Percentiles rank a stretch among this genome's conserved stretches.
These are phyloP conservation scores for Dillenia suffruticosa DNA, from an alignment of 164 flowering plant species.

Conservation along the genomic window DNA sequence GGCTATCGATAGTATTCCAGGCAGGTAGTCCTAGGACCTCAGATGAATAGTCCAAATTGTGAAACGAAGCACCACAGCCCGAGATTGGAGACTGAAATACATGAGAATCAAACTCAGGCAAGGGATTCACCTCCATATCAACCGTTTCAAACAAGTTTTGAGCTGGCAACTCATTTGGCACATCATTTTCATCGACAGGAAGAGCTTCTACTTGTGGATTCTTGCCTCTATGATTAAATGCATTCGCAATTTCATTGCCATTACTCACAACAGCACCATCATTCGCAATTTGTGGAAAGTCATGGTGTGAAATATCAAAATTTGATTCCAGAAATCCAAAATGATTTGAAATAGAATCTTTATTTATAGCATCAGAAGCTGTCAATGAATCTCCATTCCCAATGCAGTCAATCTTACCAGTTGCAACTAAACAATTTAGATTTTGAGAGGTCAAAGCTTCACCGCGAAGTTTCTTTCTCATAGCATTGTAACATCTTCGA, in stretches of 20 bases:
- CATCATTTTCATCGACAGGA: conserved; percentile 14
- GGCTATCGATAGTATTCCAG: conserved; percentile 41
- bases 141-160: conserved; percentile 25
- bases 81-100: conserved; percentile 33
- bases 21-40: conserved; percentile 41
- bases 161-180: conserved; percentile 23
- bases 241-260: conserved; percentile 11
- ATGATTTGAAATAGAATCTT: conserved; percentile 31
- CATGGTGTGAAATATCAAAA: conserved; percentile 32
- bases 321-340: conserved; percentile 41
- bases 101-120: conserved; percentile 26
- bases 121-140: conserved; percentile 19
- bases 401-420: conserved; percentile 23
- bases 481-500: conserved; percentile 64
- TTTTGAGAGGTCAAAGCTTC: conserved; percentile 47
- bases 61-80: conserved; percentile 43
- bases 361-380: conserved; percentile 24
- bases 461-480: conserved; percentile 62
- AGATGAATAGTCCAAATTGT: conserved; percentile 42
- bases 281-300: conserved; percentile 30
- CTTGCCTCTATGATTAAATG: conserved; percentile 18
- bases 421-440: conserved; percentile 37
- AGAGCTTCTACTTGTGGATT: not conserved
- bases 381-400: conserved; percentile 25
- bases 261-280: conserved; percentile 17